Evolutionary conservation across 768 basidiomycete genomes (phyloP), one percentile per base, ranked within the genome.

Genomic region (Mycena sanguinolenta): DNA sequence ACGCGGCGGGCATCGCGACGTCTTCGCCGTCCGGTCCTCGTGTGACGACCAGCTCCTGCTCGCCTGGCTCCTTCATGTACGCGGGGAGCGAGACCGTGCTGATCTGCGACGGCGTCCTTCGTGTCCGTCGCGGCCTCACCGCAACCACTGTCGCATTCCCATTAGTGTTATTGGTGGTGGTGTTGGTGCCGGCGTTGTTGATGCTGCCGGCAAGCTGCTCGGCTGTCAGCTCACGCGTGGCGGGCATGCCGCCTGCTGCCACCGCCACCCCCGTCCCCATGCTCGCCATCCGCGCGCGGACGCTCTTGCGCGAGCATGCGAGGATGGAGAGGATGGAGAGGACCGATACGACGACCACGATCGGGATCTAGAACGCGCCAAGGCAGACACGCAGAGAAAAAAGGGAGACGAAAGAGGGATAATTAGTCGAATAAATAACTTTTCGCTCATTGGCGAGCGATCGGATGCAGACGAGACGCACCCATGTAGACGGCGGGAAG

Each of bases 51-150:
- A 95, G 84, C 77, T 95, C 94, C 44, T 91, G 84, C 57, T 94
- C 94, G 19, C 93, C 94, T 0, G 94, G 93, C 69, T 95, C 94
- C 79, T 94, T 94, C 82, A 88, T 92, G 74, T 95, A 95, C 32
- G 85, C 88, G 7, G 94, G 94, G 34, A 95, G 78, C 7, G 91
- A 94, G 32, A 86, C 88, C 10, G 92, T 93, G 7, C 92, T 94
- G 60, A 95, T 90, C 77, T 94, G 93, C 53, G 92, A 94, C 4
- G 94, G 91, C 6, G 92, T 94, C 42, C 92, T 85, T 38, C 85
- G 80, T 9, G 82, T 82, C 58, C 87, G 82, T 28, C 91, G 81
- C 34, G 77, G 58, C 32, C 73, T 73, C 14, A n/a, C n/a, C n/a
- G n/a, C n/a, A n/a, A n/a, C n/a, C n/a, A n/a, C n/a, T n/a, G n/a